These are phyloP conservation scores for Candida labiduridarum DNA, from an alignment of 1,139 yeast genomes.

Conservation along the genomic window DNA sequence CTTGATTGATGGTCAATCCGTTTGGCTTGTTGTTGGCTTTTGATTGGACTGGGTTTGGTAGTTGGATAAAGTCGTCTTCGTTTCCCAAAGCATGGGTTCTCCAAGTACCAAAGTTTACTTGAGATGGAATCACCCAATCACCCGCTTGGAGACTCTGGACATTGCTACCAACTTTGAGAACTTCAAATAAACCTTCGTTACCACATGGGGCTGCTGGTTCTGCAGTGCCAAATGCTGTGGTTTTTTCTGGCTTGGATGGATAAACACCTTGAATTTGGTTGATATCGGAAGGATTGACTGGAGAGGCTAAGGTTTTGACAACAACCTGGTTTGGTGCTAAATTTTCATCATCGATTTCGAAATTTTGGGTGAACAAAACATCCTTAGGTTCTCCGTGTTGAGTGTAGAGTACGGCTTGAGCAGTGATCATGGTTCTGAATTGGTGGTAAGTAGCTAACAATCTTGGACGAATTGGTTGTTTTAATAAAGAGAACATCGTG, in stretches of 20 bases:
- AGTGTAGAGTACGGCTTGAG: conserved; percentile 60
- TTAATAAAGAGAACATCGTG: conserved; percentile 12
- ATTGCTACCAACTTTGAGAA: conserved; percentile 66
- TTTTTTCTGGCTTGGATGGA: conserved; percentile 40
- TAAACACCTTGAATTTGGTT: conserved; percentile 45
- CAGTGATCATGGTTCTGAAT: conserved; percentile 47
- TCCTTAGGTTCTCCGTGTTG: conserved; percentile 63
- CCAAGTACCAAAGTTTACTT: conserved; percentile 93
- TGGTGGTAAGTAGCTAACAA: conserved; percentile 13
- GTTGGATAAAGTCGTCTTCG: conserved; percentile 52
- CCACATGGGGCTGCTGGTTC: conserved; percentile 44
- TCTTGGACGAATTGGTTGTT: conserved; percentile 6
- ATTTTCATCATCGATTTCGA: conserved; percentile 50
- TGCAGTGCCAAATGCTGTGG: conserved; percentile 32
- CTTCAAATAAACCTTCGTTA: conserved; percentile 88
- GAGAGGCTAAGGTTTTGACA: conserved; percentile 75
- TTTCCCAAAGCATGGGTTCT: conserved; percentile 73
- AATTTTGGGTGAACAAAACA: conserved; percentile 54
- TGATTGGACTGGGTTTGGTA: conserved; percentile 48
- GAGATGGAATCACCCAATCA: conserved; percentile 91
- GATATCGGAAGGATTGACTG: conserved; percentile 59
- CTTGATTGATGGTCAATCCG: conserved; percentile 59
- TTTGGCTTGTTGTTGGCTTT: conserved; percentile 36
- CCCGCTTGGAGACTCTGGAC: conserved; percentile 59
- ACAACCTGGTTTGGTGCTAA: conserved; percentile 49